Evolutionary conservation across 164 flowering plant genomes (phyloP).

Genomic region (Aristolochia contorta): DNA sequence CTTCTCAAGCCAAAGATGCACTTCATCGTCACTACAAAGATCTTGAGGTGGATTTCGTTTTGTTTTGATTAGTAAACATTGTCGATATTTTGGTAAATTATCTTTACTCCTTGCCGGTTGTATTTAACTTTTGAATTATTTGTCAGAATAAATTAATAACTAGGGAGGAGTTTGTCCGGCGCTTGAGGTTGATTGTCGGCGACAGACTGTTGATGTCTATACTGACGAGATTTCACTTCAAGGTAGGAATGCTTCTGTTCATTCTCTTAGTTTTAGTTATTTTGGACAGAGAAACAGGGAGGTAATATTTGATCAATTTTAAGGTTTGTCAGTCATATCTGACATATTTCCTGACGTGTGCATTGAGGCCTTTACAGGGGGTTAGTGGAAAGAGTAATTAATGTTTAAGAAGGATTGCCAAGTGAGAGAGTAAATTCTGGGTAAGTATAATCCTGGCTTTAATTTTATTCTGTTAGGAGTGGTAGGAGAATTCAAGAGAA

Average conservation of each 20-base stretch:
- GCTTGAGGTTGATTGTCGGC: constrained; percentile 21
- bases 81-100: constrained; percentile 10
- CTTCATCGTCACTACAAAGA: constrained; percentile 6
- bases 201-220: constrained; percentile 16
- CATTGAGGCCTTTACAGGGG: no score
- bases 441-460: no score
- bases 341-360: no score
- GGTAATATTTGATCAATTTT: no score
- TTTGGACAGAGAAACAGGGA: no score
- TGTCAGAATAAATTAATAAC: constrained; percentile 14
- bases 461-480: no score
- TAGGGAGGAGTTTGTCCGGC: constrained; percentile 19
- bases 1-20: constrained; percentile 10
- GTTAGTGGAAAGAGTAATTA: no score
- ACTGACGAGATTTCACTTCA: constrained; percentile 9
- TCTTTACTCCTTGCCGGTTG: neutral
- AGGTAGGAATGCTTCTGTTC: neutral
- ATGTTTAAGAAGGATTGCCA: no score
- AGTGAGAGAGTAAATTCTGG: no score
- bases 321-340: no score
- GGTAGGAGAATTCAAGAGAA: no score
- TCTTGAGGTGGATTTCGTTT: constrained; percentile 15
- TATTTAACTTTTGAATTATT: neutral
- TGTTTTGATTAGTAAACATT: neutral
- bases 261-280: no score